Conservation (phyloP, 2,329 filamentous ascomycete species). For the Diaporthe citrichinensis region DNA sequence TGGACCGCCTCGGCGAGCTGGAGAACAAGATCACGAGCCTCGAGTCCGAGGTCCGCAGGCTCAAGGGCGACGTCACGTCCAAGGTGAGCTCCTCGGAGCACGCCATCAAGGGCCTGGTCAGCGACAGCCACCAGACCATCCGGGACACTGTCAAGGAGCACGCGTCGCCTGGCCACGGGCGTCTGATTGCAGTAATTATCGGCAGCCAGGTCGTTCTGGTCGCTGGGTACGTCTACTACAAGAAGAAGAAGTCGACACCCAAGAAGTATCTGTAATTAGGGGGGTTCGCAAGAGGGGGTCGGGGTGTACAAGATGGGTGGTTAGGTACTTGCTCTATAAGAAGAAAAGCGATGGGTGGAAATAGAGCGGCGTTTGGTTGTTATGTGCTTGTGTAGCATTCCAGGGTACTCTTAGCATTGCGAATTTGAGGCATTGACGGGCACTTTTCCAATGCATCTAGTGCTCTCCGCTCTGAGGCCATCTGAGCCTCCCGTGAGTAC, state of each 20-base stretch:
- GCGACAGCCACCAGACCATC: slow-evolving; percentile 61
- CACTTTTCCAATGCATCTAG: background rate
- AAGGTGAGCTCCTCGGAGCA: slow-evolving; percentile 66
- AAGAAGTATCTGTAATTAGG: slow-evolving; percentile 87
- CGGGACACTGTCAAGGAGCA: slow-evolving; percentile 62
- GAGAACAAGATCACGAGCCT: slow-evolving; percentile 65
- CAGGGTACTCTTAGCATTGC: slow-evolving; percentile 39
- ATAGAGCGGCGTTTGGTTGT: slow-evolving; percentile 36
- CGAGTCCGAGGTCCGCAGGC: slow-evolving; percentile 70
- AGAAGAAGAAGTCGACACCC: slow-evolving; percentile 82
- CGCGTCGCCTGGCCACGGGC: slow-evolving; percentile 64
- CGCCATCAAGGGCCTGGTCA: slow-evolving; percentile 66
- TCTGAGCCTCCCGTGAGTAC: background rate
- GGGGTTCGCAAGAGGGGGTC: background rate
- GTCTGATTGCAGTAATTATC: slow-evolving; percentile 78
- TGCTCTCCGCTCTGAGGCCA: background rate
- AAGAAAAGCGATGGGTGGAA: slow-evolving; percentile 32
- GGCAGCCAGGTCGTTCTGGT: slow-evolving; percentile 81
- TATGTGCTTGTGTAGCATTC: slow-evolving; percentile 38
- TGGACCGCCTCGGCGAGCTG: slow-evolving; percentile 61
- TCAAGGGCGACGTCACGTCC: slow-evolving; percentile 68
- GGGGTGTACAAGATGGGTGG: background rate
- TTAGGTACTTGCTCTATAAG: background rate
- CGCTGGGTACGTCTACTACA: slow-evolving; percentile 81
- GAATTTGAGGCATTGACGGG: slow-evolving; percentile 28